These are phyloP conservation scores for Penicillium simplicissimum DNA, from an alignment of 495 filamentous ascomycete species.

Conservation along the genomic window DNA sequence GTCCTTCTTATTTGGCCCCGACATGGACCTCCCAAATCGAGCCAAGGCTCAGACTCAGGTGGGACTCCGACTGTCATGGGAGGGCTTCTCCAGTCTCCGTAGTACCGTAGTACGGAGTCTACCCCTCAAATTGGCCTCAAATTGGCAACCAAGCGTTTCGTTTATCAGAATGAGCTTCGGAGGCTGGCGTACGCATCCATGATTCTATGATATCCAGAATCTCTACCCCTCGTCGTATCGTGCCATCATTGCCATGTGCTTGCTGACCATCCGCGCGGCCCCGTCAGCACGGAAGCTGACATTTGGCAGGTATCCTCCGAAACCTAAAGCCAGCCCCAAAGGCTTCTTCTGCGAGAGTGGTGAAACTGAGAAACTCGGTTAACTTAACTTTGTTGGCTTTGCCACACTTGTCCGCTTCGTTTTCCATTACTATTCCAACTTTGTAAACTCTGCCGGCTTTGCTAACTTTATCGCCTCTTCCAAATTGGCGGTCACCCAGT, in stretches of 20 bases:
- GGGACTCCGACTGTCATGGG: too few species aligned
- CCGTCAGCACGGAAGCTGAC: background rate
- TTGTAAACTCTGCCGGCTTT: background rate
- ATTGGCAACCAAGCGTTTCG: background rate
- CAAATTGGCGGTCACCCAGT: background rate
- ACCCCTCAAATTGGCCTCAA: background rate
- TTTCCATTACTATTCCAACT: background rate
- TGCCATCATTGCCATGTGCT: background rate
- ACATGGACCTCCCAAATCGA: background rate
- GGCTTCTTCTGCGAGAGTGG: background rate
- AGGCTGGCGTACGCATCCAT: too few species aligned
- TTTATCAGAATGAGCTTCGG: too few species aligned
- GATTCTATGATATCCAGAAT: too few species aligned
- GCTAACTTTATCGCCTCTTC: background rate
- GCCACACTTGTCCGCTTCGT: background rate
- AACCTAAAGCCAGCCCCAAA: background rate
- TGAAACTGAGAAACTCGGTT: too few species aligned
- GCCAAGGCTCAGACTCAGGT: background rate
- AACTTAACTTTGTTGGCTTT: background rate
- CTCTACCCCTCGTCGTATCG: background rate
- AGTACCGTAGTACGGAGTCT: background rate
- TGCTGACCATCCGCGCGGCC: background rate
- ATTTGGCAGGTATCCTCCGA: background rate
- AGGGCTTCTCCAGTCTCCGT: background rate
- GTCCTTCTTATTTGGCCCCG: background rate